Conservation (phyloP, 768 basidiomycete species). For the Macrolepiota albuminosa region DNA sequence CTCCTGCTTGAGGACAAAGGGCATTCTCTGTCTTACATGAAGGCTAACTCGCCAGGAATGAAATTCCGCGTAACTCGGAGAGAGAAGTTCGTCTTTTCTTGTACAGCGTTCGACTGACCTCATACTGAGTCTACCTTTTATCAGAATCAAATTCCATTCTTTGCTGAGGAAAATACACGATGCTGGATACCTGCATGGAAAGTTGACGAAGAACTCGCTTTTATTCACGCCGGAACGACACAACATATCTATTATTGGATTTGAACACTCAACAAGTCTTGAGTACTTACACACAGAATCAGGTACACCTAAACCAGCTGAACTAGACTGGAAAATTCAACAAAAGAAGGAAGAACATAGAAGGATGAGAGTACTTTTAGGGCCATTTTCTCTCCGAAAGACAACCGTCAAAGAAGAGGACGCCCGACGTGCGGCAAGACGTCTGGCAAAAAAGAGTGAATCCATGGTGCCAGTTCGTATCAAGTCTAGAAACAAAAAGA, state of each 20-base stretch:
- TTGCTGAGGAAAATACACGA: neutral
- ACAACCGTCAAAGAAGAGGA: neutral
- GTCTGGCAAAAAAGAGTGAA: neutral
- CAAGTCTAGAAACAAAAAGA: neutral
- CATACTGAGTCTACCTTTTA: neutral
- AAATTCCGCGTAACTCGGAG: neutral
- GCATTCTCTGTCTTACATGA: neutral
- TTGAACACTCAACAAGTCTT: neutral
- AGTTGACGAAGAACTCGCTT: neutral
- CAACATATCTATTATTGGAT: slow-evolving; percentile 1
- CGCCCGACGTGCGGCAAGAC: neutral
- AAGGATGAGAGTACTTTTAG: neutral
- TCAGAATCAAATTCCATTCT: neutral
- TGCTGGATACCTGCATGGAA: neutral
- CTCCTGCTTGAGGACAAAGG: neutral
- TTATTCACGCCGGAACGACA: neutral
- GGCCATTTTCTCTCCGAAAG: neutral
- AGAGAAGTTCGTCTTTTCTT: neutral
- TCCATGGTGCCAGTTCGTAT: neutral
- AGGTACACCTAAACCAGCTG: neutral
- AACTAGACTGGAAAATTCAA: neutral
- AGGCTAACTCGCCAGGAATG: neutral
- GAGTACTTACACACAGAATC: neutral
- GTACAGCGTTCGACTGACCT: neutral
- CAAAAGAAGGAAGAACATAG: neutral